Percentiles rank a stretch among this genome's conserved stretches.
phyloP scores from a whole-genome alignment of 164 flowering plant species.

The Warburgia ugandensis region DNA sequence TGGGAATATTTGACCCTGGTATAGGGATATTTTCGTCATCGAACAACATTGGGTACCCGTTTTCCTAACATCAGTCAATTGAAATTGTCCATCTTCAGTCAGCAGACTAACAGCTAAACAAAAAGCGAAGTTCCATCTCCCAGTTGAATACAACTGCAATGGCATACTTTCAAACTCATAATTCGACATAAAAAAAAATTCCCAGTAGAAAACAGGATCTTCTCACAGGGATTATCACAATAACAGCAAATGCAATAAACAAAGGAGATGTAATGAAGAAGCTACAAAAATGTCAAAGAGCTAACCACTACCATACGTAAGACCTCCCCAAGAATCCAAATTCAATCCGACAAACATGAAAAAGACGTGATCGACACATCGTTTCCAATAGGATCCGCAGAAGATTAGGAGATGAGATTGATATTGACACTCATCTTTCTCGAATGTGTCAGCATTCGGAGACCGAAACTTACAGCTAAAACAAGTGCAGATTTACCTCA shows the following conservation, averaged over 20 bases:
- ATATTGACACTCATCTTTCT: neutral
- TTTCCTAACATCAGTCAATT: no score
- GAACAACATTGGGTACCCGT: no score
- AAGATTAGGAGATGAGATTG: neutral
- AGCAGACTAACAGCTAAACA: neutral
- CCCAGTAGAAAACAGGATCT: neutral
- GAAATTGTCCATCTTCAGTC: no score
- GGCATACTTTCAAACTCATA: neutral
- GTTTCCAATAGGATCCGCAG: neutral
- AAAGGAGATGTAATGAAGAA: conserved; percentile 3
- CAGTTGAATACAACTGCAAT: neutral
- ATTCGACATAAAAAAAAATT: neutral
- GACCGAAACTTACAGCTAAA: no score
- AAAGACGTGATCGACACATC: no score
- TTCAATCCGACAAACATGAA: neutral
- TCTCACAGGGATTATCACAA: no score
- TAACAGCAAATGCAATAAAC: conserved; percentile 3
- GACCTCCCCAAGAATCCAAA: neutral
- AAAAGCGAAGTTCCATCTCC: neutral
- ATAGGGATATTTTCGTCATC: no score
- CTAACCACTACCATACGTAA: neutral
- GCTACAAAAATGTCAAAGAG: neutral
- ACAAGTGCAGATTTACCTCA: no score
- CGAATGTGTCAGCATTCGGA: no score
- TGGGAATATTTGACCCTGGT: no score